Base-by-base conservation (phyloP, 768 basidiomycete species). In the Rubroboletus satanas region DNA sequence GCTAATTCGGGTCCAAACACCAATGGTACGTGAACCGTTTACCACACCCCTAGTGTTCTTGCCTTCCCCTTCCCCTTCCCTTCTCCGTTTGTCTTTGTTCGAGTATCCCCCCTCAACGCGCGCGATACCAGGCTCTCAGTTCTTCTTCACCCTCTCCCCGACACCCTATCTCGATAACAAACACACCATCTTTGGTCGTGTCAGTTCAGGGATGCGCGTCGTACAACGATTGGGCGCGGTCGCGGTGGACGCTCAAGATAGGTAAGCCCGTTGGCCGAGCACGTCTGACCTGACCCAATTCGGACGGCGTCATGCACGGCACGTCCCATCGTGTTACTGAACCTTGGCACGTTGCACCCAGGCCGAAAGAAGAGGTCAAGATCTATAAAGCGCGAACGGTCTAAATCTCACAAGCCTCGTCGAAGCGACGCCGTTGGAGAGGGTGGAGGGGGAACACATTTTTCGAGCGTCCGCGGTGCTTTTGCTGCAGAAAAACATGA, bases 1-100 rank as follows among this genome's bases (percentile, higher is more conserved):
- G 97, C 97, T 35, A 99, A 99, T 73, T 92, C 95, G 43, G 95
- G 95, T 11, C 90, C 90, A n/a, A 91, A 93, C 68, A 88, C 88
- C 26, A 93, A 93, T 64, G 88, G 91, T 83, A 56, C 31, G 51
- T 52, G 18, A 21, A 21, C 7, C n/a, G 10, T 12, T 26, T 33
- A 29, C 70, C 62, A 2, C 7, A 21, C 9, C 8, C 4, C 0
- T 45, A 7, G 21, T 21, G 21, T 21, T 32, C 33, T n/a, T 28
- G 6, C 12, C 46, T 11, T 26, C 3, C 21, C 21, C 7, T 3
- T 21, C 29, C 3, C 10, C 35, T 18, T 15, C 38, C 21, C 2
- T 18, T 18, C 14, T 4, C 35, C 17, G 14, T 18, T 18, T 31
- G 9, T n/a, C 10, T 2, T 44, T 6, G 26, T 5, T 17, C 5